Evolutionary conservation across 441 rosid genomes (phyloP), one percentile per base, ranked within the genome.

Genomic region (Melastoma candidum): DNA sequence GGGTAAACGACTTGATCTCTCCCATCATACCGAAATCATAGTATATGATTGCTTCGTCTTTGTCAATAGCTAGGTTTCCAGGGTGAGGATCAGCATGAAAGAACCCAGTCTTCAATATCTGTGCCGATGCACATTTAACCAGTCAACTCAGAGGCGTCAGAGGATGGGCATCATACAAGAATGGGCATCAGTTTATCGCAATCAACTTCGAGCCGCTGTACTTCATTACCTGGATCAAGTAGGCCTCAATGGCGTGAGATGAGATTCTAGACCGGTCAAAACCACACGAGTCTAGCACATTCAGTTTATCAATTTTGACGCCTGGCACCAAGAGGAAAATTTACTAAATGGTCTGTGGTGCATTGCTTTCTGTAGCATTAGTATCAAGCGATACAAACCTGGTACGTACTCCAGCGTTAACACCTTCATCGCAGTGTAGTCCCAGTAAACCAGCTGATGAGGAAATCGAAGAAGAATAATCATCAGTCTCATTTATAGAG

Each of bases 11-110:
- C 69, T 92, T 87, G 56, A 92, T 85, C 67, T 92, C 97, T 69
- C 98, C 98, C 97, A 92, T 92, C 98, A 92, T 85, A 29, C 98
- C 97, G 50, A 85, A 92, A 71, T 92, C 98, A 59, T 87, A 92
- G 69, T 92, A 92, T 63, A 88, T 88, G 59, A 92, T 66, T 10
- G 92, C 51, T 60, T 88, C 86, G 58, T 88, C 94, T 58, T 59
- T 67, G 68, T 88, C 97, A 44, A 92, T 67, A 12, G 97, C 96
- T 10, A 88, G 90, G 64, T 92, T 92, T 58, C 98, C 97, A 13
- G 98, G 98, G 70, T 92, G 98, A 0, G 98, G 98, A 67, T 88
- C 98, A 56, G 98, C 98, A 55, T 92, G 98, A 71, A 92, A 92
- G 77, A 92, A 87, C 44, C 95, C 98, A 3, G 96, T 87, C 74